Percentiles rank a stretch among this genome's conserved stretches.
Evolutionary conservation across 805 yeast species (phyloP).

Genomic region (Nakazawaea wyomingensis): DNA sequence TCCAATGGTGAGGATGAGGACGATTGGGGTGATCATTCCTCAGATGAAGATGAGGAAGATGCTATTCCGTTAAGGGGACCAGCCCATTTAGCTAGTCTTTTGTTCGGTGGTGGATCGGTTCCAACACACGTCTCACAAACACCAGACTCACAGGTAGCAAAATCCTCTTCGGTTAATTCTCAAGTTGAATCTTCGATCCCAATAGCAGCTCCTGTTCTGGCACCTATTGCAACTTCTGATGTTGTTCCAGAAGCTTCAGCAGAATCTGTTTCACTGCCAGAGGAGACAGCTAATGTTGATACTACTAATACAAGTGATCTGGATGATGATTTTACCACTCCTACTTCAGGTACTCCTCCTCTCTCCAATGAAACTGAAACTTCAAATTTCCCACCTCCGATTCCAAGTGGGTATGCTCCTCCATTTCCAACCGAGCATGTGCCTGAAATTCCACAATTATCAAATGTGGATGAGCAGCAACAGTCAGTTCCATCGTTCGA

Average conservation of each 20-base stretch:
- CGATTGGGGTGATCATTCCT: slow-evolving; percentile 24
- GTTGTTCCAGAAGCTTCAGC: neutral
- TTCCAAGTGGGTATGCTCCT: slow-evolving; percentile 13
- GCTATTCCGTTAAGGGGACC: slow-evolving; percentile 42
- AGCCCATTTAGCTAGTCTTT: slow-evolving; percentile 48
- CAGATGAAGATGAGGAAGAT: slow-evolving; percentile 41
- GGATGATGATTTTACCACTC: slow-evolving; percentile 28
- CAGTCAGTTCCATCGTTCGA: too few species aligned
- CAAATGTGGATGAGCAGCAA: too few species aligned
- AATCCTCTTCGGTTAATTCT: slow-evolving; percentile 11
- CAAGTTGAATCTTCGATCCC: too few species aligned
- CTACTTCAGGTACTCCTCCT: slow-evolving; percentile 21
- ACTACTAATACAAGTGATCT: slow-evolving; percentile 18
- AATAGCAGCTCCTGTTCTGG: too few species aligned
- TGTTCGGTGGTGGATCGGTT: slow-evolving; percentile 46
- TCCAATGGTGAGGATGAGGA: slow-evolving; percentile 41
- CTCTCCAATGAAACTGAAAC: slow-evolving; percentile 11
- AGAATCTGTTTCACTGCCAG: slow-evolving; percentile 23
- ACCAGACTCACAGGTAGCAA: neutral
- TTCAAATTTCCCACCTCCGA: slow-evolving; percentile 17
- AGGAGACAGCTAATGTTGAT: slow-evolving; percentile 28
- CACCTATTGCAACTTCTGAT: slow-evolving; percentile 2
- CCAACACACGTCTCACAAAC: slow-evolving; percentile 12
- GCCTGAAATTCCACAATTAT: neutral
- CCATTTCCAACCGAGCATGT: slow-evolving; percentile 17